Evolutionary conservation across 164 flowering plant species (phyloP), one percentile per base, ranked within the genome.

Genomic region (Pachysandra terminalis): DNA sequence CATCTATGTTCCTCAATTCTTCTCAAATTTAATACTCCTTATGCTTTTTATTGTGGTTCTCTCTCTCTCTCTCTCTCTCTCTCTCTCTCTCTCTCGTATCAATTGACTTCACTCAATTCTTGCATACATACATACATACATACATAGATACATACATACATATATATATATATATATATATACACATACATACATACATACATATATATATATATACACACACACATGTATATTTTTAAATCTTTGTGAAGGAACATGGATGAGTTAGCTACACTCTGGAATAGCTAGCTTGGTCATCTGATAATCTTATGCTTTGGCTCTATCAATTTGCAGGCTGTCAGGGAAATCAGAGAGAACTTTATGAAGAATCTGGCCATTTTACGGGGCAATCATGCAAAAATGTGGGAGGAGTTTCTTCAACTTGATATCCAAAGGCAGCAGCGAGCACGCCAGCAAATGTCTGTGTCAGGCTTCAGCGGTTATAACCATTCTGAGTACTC

Each of bases 381-480:
- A 65, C 85, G 91, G 80, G 85, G 75, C 49, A 66, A 71, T 55
- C 98, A 93, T 68, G 84, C 87, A 56, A 90, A 85, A 74, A 89
- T 85, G 73, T 93, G 98, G 97, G 97, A 87, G 53, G 98, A 91
- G 63, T 96, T 96, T 77, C 88, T 91, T 80, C 88, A 85, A 63
- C 67, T 75, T 64, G 89, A 90, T 76, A 77, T 76, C 32, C 85
- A 81, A 71, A 90, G 85, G 77, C 82, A 75, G 72, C 96, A 86
- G 59, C 82, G 77, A 56, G 73, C 85, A 48, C 81, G 66, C 14
- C 88, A 82, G 61, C 86, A 79, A 32, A 66, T 80, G 70, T 54
- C 90, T 6, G 49, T 74, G 22, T 68, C 90, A 24, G 83, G 87
- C 51, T 88, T 74, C 74, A 80, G 80, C 80, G 81, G 81, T 57